Base-by-base conservation (phyloP, 192 early-diverging fungal genomes). In the Thamnidium elegans region DNA sequence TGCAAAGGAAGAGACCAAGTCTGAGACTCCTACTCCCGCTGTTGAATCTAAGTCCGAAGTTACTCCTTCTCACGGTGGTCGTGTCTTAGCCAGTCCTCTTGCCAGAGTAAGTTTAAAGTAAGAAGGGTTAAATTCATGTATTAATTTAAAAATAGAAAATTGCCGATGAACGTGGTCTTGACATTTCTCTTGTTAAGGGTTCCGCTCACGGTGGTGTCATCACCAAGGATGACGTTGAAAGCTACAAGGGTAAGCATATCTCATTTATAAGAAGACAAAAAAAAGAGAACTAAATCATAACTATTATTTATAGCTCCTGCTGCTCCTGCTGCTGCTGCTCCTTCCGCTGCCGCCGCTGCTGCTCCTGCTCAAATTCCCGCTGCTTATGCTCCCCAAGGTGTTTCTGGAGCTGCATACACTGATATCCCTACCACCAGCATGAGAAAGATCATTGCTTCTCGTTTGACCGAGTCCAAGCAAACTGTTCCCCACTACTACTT, bases 201-300 rank as follows among this genome's bases (percentile, higher is more conserved):
- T 84, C 93, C 64, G 97, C 95, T 26, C 95, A 95, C 45, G 72
- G 85, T 51, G 94, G 94, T 62, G 87, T 95, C 62, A 90, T 99
- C 63, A 72, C 93, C 51, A 97, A 97, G 86, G 83, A 85, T 46
- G 97, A 99, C 73, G 87, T 99, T 42, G 84, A 92, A 65, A 80
- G 70, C 63, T 92, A 62, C 70, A 83, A 77, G 54, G 72, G 77
- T 80, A 73, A 53, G 26, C 26, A 68, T 59, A 9, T 58, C 14
- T 23, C 20, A 23, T 53, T 19, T 13, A 43, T 39, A 39, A 39
- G 36, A 39, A 39, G 9, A 1, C 9, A 39, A 39, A 39, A 39
- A 39, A 39, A 39, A 39, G 9, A 39, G 9, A 39, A 6, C 5
- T 39, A 39, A 39, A 58, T 53, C 15, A 5, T 58, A 30, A 45